Conservation (phyloP, 768 basidiomycete genomes). For the Hericium erinaceus region DNA sequence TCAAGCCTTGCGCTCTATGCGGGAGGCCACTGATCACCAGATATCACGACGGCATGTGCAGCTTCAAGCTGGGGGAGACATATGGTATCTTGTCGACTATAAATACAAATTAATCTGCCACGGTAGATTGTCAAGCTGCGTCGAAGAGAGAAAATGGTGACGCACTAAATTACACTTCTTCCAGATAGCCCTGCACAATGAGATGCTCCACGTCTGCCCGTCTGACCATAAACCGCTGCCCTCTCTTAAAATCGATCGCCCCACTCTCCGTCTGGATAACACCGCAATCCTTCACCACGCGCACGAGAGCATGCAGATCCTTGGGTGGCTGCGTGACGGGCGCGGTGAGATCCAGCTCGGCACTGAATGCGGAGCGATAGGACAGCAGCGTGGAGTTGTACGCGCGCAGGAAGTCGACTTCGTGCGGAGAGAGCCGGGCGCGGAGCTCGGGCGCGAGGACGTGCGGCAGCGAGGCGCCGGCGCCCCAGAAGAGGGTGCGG, state of each 20-base stretch:
- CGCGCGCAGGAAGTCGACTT: constrained; percentile 75
- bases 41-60: no score
- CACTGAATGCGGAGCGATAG: constrained; percentile 76
- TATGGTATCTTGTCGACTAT: no score
- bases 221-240: constrained; percentile 82
- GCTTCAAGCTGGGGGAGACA: no score
- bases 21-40: no score
- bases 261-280: constrained; percentile 89
- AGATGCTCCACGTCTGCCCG: constrained; percentile 88
- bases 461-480: constrained; percentile 80
- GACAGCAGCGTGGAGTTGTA: constrained; percentile 78
- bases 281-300: constrained; percentile 83
- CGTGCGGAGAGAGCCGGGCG: constrained; percentile 66
- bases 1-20: no score
- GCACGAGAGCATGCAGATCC: constrained; percentile 82
- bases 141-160: no score
- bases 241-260: constrained; percentile 82
- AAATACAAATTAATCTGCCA: no score
- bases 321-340: constrained; percentile 78
- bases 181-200: constrained; percentile 87
- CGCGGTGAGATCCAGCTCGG: constrained; percentile 82
- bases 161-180: constrained; percentile 50
- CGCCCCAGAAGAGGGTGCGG: constrained; percentile 82
- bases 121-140: no score
- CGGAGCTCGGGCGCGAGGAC: constrained; percentile 65